Conservation (phyloP, 352 stramenopile genomes). For the Phytopythium sindhum region DNA sequence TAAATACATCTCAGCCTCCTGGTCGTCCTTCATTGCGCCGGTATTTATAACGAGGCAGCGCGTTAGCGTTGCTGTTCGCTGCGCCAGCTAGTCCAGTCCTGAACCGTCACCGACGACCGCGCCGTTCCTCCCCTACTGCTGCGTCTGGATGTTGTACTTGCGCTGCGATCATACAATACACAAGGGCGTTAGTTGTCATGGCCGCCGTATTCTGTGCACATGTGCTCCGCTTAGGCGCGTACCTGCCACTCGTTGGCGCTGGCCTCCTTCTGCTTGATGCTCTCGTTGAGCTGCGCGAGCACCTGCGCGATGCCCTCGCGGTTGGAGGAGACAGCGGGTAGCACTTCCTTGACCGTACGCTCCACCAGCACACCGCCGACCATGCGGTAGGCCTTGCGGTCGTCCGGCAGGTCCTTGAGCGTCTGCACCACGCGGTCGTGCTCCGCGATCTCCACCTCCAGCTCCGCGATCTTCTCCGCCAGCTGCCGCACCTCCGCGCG, state of each 20-base stretch:
- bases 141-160: slow-evolving; percentile 85
- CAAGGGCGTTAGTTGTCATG: neutral
- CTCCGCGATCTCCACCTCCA: slow-evolving; percentile 81
- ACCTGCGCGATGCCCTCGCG: slow-evolving; percentile 79
- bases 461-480: slow-evolving; percentile 80
- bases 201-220: neutral
- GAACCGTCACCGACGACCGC: neutral
- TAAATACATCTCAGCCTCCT: slow-evolving; percentile 20
- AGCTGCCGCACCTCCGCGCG: slow-evolving; percentile 78
- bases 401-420: slow-evolving; percentile 59
- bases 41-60: slow-evolving; percentile 1
- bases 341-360: slow-evolving; percentile 93
- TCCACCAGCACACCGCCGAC: slow-evolving; percentile 96
- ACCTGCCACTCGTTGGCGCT: slow-evolving; percentile 81
- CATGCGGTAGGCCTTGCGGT: slow-evolving; percentile 93
- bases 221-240: too few species aligned
- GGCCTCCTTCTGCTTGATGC: slow-evolving; percentile 83
- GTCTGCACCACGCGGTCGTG: slow-evolving; percentile 84
- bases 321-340: slow-evolving; percentile 88
- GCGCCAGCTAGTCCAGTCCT: neutral
- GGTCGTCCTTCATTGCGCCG: neutral
- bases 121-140: slow-evolving; percentile 36
- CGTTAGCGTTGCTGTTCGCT: neutral
- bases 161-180: slow-evolving; percentile 26
- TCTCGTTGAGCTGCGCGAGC: slow-evolving; percentile 67